Evolutionary conservation across 2,329 filamentous ascomycete genomes (phyloP).

Genomic region (Cryphonectria carpinicola): DNA sequence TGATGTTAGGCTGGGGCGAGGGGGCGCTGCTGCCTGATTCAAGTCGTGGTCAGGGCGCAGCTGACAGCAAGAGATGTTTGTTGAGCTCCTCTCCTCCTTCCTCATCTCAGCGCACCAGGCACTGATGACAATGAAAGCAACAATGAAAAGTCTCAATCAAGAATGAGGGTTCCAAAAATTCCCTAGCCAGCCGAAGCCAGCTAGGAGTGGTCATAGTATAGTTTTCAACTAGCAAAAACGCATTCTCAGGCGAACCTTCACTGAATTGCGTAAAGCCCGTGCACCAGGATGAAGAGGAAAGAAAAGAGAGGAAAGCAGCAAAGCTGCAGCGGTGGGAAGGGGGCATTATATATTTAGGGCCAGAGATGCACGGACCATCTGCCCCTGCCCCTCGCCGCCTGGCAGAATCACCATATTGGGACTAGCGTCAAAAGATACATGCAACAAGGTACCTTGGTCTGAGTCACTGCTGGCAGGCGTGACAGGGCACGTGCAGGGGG

Average conservation of each 20-base stretch:
- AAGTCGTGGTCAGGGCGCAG: neutral
- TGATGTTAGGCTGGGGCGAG: neutral
- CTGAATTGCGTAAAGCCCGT: constrained; percentile 81
- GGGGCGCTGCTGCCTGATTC: neutral
- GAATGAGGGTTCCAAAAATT: constrained; percentile 72
- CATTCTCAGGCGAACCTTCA: constrained; percentile 87
- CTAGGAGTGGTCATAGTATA: constrained; percentile 77
- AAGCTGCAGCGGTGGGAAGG: constrained; percentile 23
- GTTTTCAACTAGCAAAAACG: constrained; percentile 92
- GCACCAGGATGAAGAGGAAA: constrained; percentile 64
- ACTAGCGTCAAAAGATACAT: neutral
- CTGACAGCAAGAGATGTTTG: neutral
- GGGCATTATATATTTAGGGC: constrained; percentile 26
- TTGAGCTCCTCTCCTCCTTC: constrained; percentile 45
- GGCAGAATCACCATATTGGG: constrained; percentile 10
- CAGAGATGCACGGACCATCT: constrained; percentile 7
- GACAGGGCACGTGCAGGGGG: neutral
- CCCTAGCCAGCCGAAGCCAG: constrained; percentile 71
- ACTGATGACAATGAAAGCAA: constrained; percentile 57
- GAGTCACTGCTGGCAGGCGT: neutral
- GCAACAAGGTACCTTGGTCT: neutral
- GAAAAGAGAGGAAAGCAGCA: constrained; percentile 38
- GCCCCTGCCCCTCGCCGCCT: constrained; percentile 1
- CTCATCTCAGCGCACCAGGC: constrained; percentile 50
- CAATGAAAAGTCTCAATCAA: constrained; percentile 36